phyloP scores from a whole-genome alignment of 495 filamentous ascomycete species.

The Aspergillus olivimuriae region DNA sequence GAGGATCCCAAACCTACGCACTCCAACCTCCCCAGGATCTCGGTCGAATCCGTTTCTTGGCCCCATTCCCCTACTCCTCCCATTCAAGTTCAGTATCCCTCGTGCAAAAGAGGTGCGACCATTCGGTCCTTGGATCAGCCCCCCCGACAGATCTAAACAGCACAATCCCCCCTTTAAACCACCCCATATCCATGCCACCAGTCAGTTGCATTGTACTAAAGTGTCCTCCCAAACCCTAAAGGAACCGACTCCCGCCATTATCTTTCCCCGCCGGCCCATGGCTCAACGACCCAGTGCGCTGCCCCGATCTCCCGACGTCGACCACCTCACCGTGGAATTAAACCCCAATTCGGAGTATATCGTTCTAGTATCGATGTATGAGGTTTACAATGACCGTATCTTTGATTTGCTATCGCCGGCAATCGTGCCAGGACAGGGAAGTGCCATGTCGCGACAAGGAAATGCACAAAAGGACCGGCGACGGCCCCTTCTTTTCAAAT shows the following conservation, averaged over 20 bases:
- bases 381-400: slow-evolving; percentile 97
- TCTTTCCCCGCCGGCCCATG: slow-evolving; percentile 51
- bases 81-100: not conserved
- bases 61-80: not conserved
- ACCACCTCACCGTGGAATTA: slow-evolving; percentile 57
- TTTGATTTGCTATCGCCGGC: slow-evolving; percentile 77
- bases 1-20: slow-evolving; percentile 18
- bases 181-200: slow-evolving; percentile 13
- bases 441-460: slow-evolving; percentile 32
- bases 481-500: slow-evolving; percentile 78
- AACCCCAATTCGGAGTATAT: slow-evolving; percentile 78
- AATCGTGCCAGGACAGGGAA: slow-evolving; percentile 33
- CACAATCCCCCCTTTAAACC: slow-evolving; percentile 8
- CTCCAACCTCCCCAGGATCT: slow-evolving; percentile 11
- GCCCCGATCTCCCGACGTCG: slow-evolving; percentile 69
- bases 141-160: slow-evolving; percentile 8
- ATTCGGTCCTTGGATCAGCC: not conserved
- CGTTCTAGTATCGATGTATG: slow-evolving; percentile 93
- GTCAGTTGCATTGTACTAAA: slow-evolving; percentile 29
- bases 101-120: not conserved
- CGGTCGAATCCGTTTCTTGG: slow-evolving; percentile 12
- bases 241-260: slow-evolving; percentile 44
- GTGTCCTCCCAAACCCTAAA: slow-evolving; percentile 31
- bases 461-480: slow-evolving; percentile 60
- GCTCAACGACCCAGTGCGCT: slow-evolving; percentile 56